Evolutionary conservation across 2,329 filamentous ascomycete genomes (phyloP), one percentile per base, ranked within the genome.

Genomic region (Penicillium sp.): DNA sequence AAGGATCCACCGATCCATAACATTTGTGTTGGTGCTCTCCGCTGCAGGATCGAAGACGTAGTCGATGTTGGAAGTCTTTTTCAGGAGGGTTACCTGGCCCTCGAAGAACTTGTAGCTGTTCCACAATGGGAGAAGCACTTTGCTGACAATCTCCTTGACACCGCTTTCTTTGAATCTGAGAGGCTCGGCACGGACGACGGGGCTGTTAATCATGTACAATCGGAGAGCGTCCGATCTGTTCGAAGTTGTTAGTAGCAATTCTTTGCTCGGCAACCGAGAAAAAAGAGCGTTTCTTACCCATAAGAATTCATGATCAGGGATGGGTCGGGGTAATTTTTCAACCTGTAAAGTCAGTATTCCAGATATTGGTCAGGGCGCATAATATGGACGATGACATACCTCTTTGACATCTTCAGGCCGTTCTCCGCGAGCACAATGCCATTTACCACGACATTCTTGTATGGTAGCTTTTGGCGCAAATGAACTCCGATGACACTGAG

Each of bases 321-420:
- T 10, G 92, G 92, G 63, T 95, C 90, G 0, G 92, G 92, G 70
- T 95, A 97, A 72, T 97, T 97, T 76, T 96, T 95, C 50, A 95
- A 77, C 46, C 92, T 46, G 28, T 31, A 7, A 10, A 27, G 16
- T 30, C 8, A 22, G 25, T 3, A n/a, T 22, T 13, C 34, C 27
- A 25, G 18, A 31, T 4, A 13, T 22, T 2, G 11, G 25, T n/a
- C 25, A 4, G 25, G 4, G 39, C 18, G 30, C 10, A 25, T 29
- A 27, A 30, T 1, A n/a, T n/a, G 25, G 7, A 5, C 16, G 18
- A 13, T 29, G 18, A 46, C 43, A n/a, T n/a, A 46, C 43, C 43
- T 83, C 74, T 97, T 97, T 6, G 90, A 95, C 92, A 97, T 97
- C 78, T 97, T 97, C 78, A 95, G 96, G 48, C 92, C 92, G 64